phyloP scores from a whole-genome alignment of 169 alveolate species.

The Toxoplasma gondii region DNA sequence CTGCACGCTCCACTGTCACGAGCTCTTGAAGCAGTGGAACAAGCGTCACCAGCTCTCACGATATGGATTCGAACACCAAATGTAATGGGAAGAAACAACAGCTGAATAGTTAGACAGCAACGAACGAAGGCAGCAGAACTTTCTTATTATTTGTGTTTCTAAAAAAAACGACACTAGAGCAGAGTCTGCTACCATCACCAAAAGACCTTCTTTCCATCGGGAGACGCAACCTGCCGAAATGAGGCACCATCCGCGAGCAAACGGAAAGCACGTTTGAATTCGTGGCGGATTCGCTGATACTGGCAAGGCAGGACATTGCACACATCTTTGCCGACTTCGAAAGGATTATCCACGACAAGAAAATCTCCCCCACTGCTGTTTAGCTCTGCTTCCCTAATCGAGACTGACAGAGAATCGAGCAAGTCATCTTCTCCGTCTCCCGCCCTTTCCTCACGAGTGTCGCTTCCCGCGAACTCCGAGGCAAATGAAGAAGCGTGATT shows the following conservation, averaged over 20 bases:
- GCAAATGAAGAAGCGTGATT: background rate
- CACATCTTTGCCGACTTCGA: conserved; percentile 75
- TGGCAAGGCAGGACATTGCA: conserved; percentile 65
- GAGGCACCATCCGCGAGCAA: conserved; percentile 58
- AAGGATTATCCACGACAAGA: conserved; percentile 70
- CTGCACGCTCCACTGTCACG: too few species aligned
- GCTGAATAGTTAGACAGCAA: too few species aligned
- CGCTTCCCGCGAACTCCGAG: background rate
- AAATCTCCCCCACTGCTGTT: conserved; percentile 1
- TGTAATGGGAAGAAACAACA: too few species aligned
- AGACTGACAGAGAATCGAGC: background rate
- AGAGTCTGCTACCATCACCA: background rate
- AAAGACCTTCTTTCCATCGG: background rate
- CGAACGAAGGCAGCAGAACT: too few species aligned
- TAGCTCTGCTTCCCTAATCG: background rate
- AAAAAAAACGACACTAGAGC: too few species aligned
- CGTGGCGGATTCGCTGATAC: conserved; percentile 51
- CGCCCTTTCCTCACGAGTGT: background rate
- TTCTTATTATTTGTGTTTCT: too few species aligned
- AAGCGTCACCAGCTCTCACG: too few species aligned
- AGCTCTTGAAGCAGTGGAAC: too few species aligned
- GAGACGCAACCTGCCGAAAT: conserved; percentile 34
- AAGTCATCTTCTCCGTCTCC: background rate
- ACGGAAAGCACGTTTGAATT: conserved; percentile 52
- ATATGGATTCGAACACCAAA: too few species aligned